Evolutionary conservation across 2,329 filamentous ascomycete genomes (phyloP).

Genomic region (Teratosphaeria nubilosa): DNA sequence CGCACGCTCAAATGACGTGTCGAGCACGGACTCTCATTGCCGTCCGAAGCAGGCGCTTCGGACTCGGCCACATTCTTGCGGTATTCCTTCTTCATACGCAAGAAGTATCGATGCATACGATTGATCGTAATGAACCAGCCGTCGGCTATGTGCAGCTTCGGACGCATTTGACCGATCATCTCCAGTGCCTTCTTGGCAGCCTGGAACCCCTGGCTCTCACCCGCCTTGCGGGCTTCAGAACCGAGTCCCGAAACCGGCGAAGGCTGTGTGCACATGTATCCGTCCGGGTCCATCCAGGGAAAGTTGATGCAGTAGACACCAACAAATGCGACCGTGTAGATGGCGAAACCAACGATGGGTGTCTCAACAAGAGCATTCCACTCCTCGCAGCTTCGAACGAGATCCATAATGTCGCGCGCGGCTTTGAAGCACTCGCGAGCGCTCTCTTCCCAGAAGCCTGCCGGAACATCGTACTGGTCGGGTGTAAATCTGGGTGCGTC

Average conservation of each 20-base stretch:
- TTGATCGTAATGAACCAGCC: slow-evolving; percentile 46
- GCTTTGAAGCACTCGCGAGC: slow-evolving; percentile 54
- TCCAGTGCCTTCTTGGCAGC: slow-evolving; percentile 41
- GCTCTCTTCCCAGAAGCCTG: slow-evolving; percentile 53
- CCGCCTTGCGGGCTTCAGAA: slow-evolving; percentile 7
- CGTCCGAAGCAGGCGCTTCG: slow-evolving; percentile 19
- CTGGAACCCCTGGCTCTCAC: slow-evolving; percentile 26
- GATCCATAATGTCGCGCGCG: slow-evolving; percentile 52
- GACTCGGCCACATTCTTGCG: slow-evolving; percentile 22
- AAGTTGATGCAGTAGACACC: slow-evolving; percentile 58
- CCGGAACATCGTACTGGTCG: slow-evolving; percentile 37
- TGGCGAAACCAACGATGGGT: slow-evolving; percentile 55
- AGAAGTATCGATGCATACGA: slow-evolving; percentile 46
- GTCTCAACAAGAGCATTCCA: slow-evolving; percentile 56
- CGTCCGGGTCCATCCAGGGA: slow-evolving; percentile 54
- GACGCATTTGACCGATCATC: slow-evolving; percentile 43
- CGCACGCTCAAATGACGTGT: slow-evolving; percentile 19
- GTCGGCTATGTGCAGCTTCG: slow-evolving; percentile 46
- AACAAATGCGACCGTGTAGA: slow-evolving; percentile 57
- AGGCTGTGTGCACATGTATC: slow-evolving; percentile 37
- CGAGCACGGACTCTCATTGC: slow-evolving; percentile 17
- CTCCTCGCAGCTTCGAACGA: slow-evolving; percentile 52
- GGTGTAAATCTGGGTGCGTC: slow-evolving; percentile 48
- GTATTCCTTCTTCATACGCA: slow-evolving; percentile 42
- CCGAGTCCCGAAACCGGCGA: slow-evolving; percentile 2